Percentiles rank a stretch among this genome's conserved stretches.
Evolutionary conservation across 768 basidiomycete species (phyloP).

Genomic region (Ramaria rubella): DNA sequence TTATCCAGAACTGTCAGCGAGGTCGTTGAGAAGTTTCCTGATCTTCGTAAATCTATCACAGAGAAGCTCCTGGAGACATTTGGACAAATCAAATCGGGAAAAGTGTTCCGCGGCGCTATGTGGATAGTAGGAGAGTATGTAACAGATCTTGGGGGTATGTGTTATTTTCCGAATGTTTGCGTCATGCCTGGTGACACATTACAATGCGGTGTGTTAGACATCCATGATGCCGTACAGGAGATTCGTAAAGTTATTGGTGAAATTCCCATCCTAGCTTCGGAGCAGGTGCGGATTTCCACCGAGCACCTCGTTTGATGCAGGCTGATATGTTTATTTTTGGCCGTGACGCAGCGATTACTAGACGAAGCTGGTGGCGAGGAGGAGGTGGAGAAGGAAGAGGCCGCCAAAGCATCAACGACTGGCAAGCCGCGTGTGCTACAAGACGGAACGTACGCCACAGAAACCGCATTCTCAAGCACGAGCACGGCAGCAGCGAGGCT

Average conservation of each 20-base stretch:
- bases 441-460: constrained; percentile 97
- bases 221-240: constrained; percentile 67
- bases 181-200: constrained; percentile 4
- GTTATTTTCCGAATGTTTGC: background rate
- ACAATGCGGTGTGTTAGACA: constrained; percentile 47
- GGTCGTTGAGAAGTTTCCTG: constrained; percentile 96
- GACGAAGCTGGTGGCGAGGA: constrained; percentile 67
- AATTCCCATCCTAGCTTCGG: constrained; percentile 92
- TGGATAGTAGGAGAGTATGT: constrained; percentile 99
- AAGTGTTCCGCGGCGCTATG: constrained; percentile 91
- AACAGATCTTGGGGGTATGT: constrained; percentile 34
- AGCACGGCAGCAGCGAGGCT: constrained; percentile 48
- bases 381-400: constrained; percentile 42
- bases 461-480: constrained; percentile 74
- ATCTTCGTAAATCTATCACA: constrained; percentile 72
- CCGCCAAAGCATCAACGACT: constrained; percentile 36
- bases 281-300: constrained; percentile 42
- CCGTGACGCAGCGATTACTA: constrained; percentile 39
- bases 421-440: constrained; percentile 76
- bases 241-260: constrained; percentile 86
- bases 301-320: constrained; percentile 16
- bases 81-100: constrained; percentile 86
- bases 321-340: background rate
- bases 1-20: constrained; percentile 42
- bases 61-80: constrained; percentile 80